A percentile compares a stretch with the other conserved stretches of the same genome.
phyloP scores from a whole-genome alignment of 176 grass and related monocot genomes.

The Eleusine coracana region DNA sequence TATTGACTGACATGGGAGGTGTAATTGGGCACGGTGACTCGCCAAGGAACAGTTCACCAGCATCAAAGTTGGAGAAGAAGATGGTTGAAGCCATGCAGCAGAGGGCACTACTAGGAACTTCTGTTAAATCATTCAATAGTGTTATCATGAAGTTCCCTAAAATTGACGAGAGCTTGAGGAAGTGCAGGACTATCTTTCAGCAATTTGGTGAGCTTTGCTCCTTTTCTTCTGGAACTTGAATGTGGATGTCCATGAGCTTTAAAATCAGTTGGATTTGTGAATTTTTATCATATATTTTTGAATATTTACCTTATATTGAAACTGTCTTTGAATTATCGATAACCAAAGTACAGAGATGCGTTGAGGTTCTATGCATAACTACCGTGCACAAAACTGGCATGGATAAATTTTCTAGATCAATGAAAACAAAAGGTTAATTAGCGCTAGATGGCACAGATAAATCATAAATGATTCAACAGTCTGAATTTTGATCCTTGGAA shows the following conservation, averaged over 20 bases:
- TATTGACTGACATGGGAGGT: conserved; percentile 64
- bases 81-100: conserved; percentile 97
- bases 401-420: not conserved
- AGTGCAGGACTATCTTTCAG: conserved; percentile 90
- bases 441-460: too few relatives aligned
- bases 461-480: too few relatives aligned
- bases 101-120: conserved; percentile 85
- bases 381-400: not conserved
- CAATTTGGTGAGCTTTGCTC: conserved; percentile 80
- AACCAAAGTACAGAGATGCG: not conserved
- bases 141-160: conserved; percentile 97
- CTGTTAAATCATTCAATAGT: conserved; percentile 84
- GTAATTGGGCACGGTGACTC: conserved; percentile 62
- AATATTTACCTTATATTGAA: not conserved
- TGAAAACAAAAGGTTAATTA: not conserved
- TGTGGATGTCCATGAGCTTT: not conserved
- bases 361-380: not conserved
- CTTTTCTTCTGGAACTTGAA: not conserved
- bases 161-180: conserved; percentile 89
- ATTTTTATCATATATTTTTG: not conserved
- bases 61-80: conserved; percentile 83
- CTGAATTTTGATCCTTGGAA: not conserved
- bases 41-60: conserved; percentile 52
- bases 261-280: not conserved
- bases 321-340: not conserved